Evolutionary conservation across 371 early-diverging fungal species (phyloP), one percentile per base, ranked within the genome.

Genomic region (Rhizopus microsporus): DNA sequence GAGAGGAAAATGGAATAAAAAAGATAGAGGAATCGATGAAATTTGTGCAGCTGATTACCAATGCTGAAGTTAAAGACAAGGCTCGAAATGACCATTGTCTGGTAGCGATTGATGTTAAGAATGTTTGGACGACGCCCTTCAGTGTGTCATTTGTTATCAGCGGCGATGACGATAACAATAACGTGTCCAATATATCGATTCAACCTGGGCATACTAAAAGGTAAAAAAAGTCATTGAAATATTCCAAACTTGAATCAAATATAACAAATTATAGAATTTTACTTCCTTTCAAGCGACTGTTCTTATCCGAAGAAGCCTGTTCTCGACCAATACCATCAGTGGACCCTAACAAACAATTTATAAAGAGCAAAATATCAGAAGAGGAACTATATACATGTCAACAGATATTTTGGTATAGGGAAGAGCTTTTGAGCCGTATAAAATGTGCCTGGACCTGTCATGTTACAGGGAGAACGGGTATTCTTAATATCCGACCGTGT

Each of bases 401-500:
- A 23, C 72, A 83, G 6, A 69, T 88, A 65, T 93, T 91, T 66
- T 93, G 93, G 93, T 88, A 88, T 57, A 70, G 87, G 47, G 89
- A 92, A 57, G 74, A 78, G n/a, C 55, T 92, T 7, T 58, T 89
- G 45, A 67, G 79, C 46, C 73, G 80, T 13, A 69, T 88, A 12
- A 76, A 74, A 5, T 83, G 84, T 7, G 62, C 63, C 1, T 88
- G 88, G 88, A 42, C 52, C 45, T 60, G 56, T 39, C 37, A 50
- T 46, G 55, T 65, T 16, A 77, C 79, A 0, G 70, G 68, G n/a
- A 67, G 82, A 38, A 67, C 71, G 39, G 87, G 87, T 10, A 61
- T 65, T 13, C 65, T 87, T 43, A 76, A 84, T 52, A 57, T 87
- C 43, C 60, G 87, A 29, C 63, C 80, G 0, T 74, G 68, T 0